Conservation (phyloP, 2,329 filamentous ascomycete genomes). For the Fusarium brevicatenulatum region DNA sequence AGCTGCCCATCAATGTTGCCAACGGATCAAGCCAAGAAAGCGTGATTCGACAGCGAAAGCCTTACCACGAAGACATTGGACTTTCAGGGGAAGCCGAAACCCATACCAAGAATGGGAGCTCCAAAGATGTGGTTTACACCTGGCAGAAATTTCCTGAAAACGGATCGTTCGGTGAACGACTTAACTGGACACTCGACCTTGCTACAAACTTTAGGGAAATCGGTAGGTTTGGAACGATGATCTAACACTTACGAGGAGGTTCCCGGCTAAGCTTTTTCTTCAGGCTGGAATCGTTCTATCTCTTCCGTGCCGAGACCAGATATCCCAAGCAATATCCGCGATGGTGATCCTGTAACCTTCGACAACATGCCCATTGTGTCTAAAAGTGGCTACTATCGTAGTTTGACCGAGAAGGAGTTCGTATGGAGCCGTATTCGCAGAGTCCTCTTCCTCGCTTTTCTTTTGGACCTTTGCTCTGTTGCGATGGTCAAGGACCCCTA, state of each 20-base stretch:
- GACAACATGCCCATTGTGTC: constrained; percentile 55
- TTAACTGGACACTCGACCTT: constrained; percentile 68
- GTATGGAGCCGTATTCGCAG: constrained; percentile 56
- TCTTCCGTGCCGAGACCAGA: constrained; percentile 60
- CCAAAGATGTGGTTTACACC: constrained; percentile 59
- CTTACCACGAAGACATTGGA: not conserved
- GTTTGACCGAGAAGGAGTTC: constrained; percentile 56
- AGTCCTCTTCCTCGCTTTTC: constrained; percentile 68
- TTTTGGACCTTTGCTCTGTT: constrained; percentile 76
- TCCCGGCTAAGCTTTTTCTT: not conserved
- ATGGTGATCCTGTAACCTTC: constrained; percentile 54
- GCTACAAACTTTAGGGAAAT: constrained; percentile 63
- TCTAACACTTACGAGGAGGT: not conserved
- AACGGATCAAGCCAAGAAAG: constrained; percentile 2
- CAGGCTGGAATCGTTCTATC: constrained; percentile 68
- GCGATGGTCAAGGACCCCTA: constrained; percentile 81
- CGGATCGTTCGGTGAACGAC: constrained; percentile 58
- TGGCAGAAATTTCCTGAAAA: constrained; percentile 69
- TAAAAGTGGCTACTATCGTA: constrained; percentile 58
- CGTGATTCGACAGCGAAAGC: constrained; percentile 35
- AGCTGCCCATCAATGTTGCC: not conserved
- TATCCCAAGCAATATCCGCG: constrained; percentile 47
- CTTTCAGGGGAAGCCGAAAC: not conserved
- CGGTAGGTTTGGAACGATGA: constrained; percentile 51
- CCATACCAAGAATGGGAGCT: not conserved